A percentile compares a stretch with the other conserved stretches of the same genome.
Evolutionary conservation across 768 basidiomycete genomes (phyloP).

Genomic region (Suillus alpinus): DNA sequence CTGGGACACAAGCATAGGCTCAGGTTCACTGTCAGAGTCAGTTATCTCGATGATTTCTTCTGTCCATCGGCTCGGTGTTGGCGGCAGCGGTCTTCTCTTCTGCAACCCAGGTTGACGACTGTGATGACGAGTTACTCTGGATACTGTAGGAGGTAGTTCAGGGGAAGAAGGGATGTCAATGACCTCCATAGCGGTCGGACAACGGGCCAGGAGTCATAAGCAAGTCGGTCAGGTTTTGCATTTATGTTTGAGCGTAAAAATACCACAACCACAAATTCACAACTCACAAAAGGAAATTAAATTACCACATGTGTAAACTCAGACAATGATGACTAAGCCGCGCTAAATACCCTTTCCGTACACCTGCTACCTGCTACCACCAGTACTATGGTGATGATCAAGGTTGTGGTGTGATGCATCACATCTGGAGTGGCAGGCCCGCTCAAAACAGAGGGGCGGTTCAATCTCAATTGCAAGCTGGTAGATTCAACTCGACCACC

Average conservation of each 20-base stretch:
- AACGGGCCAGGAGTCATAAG: neutral
- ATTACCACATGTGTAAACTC: neutral
- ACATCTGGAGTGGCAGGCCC: neutral
- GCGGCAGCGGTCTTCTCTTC: slow-evolving; percentile 11
- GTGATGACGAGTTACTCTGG: slow-evolving; percentile 16
- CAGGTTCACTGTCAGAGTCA: slow-evolving; percentile 45
- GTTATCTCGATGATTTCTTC: slow-evolving; percentile 47
- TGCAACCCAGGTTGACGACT: slow-evolving; percentile 19
- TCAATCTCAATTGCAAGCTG: no score
- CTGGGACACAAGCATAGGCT: slow-evolving; percentile 1
- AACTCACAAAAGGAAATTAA: neutral
- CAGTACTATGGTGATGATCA: neutral
- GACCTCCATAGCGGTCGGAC: slow-evolving; percentile 16
- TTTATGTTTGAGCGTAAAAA: neutral
- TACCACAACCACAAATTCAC: neutral
- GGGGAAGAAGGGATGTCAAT: slow-evolving; percentile 27
- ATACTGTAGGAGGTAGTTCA: slow-evolving; percentile 13
- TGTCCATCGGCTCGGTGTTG: slow-evolving; percentile 5
- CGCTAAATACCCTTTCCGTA: no score
- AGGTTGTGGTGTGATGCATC: neutral
- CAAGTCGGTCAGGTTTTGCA: neutral
- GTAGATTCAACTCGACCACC: neutral
- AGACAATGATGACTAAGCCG: neutral
- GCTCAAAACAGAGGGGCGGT: neutral
- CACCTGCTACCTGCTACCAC: neutral